Base-by-base conservation (phyloP, 176 grass and related monocot genomes). In the Musa itinerans region DNA sequence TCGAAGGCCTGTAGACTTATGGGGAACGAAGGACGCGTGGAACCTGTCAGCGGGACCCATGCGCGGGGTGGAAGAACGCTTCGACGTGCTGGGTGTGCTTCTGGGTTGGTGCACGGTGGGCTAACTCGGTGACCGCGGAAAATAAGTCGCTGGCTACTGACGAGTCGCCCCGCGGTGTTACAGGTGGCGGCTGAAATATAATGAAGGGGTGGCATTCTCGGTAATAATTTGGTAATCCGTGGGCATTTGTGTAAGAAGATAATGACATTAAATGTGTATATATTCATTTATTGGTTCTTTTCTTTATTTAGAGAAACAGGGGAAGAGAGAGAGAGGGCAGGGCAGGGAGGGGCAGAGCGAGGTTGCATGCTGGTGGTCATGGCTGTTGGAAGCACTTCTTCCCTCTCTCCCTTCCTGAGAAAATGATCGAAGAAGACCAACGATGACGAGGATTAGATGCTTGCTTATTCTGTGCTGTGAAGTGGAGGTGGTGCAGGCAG, bases 291-390 rank as follows among this genome's bases (percentile, higher is more conserved):
- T 27, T 65, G 14, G 3, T 65, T 27, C 7, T 26, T 65, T 65
- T 26, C 11, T 65, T 12, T 22, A 11, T 3, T 22, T 8, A 10
- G 10, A 65, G 63, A 21, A 25, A 61, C 7, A n/a, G 15, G n/a
- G 17, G 16, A 19, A 61, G 57, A n/a, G 57, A 61, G 57, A 20
- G 56, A 59, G 22, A 3, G 29, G 29, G 2, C 2, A 29, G 29
- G 2, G 29, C 2, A 29, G n/a, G 16, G 16, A 17, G n/a, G 56
- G 4, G 17, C 10, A 24, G 63, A 26, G 24, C 14, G 63, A 65
- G 24, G 11, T 13, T 65, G 63, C 63, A 65, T 65, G 63, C 63
- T 29, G 63, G 63, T 29, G 63, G 63, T 65, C 22, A 65, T 65
- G 63, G 24, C 63, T 15, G 23, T 65, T 65, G 23, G 63, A 65